Conservation (phyloP, 371 early-diverging fungal genomes). For the Mycotypha africana region DNA sequence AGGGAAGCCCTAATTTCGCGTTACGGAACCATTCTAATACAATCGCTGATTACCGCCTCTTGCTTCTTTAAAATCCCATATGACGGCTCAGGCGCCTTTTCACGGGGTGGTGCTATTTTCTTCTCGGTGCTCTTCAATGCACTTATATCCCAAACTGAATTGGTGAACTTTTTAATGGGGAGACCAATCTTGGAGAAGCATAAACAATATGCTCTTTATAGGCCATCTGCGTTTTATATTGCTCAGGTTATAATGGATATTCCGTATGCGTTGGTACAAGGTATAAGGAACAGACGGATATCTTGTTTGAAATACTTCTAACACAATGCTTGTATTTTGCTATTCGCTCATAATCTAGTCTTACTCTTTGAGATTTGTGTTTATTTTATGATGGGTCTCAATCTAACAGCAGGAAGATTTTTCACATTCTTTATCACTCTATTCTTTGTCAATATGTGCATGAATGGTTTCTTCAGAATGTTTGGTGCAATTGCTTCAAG, state of each 20-base stretch:
- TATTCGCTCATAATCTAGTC: not conserved
- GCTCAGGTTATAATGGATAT: constrained; percentile 50
- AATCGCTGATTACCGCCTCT: constrained; percentile 63
- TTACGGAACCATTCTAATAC: constrained; percentile 48
- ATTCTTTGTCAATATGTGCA: constrained; percentile 40
- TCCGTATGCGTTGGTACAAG: constrained; percentile 38
- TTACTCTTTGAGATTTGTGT: constrained; percentile 45
- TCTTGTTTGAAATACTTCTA: not conserved
- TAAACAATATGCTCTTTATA: constrained; percentile 59
- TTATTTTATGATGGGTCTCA: constrained; percentile 57
- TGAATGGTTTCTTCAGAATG: constrained; percentile 40
- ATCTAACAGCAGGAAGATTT: constrained; percentile 32
- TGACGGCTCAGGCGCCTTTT: constrained; percentile 48
- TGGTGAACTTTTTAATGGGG: constrained; percentile 49
- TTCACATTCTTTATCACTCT: constrained; percentile 47
- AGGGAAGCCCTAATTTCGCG: constrained; percentile 41
- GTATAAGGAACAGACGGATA: not conserved
- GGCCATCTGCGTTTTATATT: constrained; percentile 55
- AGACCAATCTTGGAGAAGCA: constrained; percentile 66
- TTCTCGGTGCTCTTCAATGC: constrained; percentile 56
- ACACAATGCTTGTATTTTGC: no score
- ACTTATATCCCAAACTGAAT: constrained; percentile 50
- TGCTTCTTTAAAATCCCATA: constrained; percentile 55
- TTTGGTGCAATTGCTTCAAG: constrained; percentile 45
- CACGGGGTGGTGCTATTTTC: constrained; percentile 66